Conservation (phyloP, 23 red algal genomes). For the Gracilaria vermiculophylla region DNA sequence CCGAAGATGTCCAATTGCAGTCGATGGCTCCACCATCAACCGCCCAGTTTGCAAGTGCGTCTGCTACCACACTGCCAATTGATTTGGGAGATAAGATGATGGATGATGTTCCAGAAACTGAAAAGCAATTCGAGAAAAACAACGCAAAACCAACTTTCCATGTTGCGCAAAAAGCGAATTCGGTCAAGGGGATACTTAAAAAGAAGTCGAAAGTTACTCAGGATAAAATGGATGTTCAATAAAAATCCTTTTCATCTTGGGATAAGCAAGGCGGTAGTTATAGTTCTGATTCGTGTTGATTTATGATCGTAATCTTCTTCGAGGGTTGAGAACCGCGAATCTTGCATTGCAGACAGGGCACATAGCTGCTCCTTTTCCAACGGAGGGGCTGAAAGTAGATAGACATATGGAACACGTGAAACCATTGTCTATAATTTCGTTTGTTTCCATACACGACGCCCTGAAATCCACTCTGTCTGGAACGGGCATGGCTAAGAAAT, state of each 20-base stretch:
- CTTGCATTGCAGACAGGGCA: conserved; percentile 71
- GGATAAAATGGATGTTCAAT: conserved; percentile 7
- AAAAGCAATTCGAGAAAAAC: not conserved
- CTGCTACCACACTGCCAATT: not conserved
- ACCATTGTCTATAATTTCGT: conserved; percentile 61
- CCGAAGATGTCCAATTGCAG: not conserved
- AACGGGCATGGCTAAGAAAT: conserved; percentile 67
- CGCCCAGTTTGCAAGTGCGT: conserved; percentile 5
- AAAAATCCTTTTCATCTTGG: not conserved
- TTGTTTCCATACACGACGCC: conserved; percentile 78
- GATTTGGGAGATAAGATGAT: not conserved
- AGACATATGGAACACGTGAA: conserved; percentile 84
- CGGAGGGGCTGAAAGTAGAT: conserved; percentile 37
- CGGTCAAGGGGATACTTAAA: not conserved
- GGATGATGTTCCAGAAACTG: not conserved
- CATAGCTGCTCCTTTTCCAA: conserved; percentile 35
- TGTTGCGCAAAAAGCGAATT: not conserved
- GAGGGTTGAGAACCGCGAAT: conserved; percentile 40
- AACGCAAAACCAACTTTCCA: not conserved
- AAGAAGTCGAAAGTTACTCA: not conserved
- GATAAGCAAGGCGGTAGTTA: not conserved
- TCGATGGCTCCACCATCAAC: not conserved
- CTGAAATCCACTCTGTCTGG: conserved; percentile 76
- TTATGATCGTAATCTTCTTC: not conserved
- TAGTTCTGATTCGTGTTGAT: not conserved